Conservation (phyloP, 2,329 filamentous ascomycete genomes). For the Penicillium olsonii region DNA sequence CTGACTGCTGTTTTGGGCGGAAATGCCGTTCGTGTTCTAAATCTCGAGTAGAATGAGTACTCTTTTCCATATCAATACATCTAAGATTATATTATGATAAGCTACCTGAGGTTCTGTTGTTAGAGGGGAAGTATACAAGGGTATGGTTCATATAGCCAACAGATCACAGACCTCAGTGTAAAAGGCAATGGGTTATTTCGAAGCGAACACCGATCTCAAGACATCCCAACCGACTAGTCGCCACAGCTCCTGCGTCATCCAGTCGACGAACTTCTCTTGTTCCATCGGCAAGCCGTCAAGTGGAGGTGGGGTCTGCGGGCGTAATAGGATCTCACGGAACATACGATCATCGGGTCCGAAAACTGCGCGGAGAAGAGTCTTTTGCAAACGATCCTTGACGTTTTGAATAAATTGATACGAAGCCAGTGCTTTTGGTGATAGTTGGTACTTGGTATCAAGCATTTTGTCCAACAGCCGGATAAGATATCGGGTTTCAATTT, state of each 20-base stretch:
- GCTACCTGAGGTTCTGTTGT: neutral
- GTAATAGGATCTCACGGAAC: conserved; percentile 32
- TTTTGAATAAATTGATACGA: conserved; percentile 19
- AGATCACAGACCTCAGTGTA: neutral
- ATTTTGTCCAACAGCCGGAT: conserved; percentile 37
- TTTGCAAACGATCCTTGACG: conserved; percentile 38
- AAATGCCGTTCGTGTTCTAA: conserved; percentile 47
- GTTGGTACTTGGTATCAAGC: conserved; percentile 14
- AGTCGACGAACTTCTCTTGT: conserved; percentile 48
- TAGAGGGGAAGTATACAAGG: neutral
- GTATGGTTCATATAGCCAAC: neutral
- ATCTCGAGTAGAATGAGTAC: conserved; percentile 28
- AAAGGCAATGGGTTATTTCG: neutral
- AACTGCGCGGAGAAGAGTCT: conserved; percentile 43
- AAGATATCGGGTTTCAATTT: conserved; percentile 39
- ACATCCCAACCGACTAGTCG: conserved; percentile 59
- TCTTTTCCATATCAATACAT: neutral
- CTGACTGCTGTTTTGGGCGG: conserved; percentile 43
- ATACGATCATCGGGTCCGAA: conserved; percentile 39
- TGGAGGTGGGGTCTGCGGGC: conserved; percentile 22
- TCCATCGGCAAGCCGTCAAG: conserved; percentile 9
- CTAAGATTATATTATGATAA: neutral
- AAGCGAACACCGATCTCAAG: conserved; percentile 14
- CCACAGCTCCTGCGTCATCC: conserved; percentile 61
- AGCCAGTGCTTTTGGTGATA: neutral